A percentile compares a stretch with the other conserved stretches of the same genome.
Conservation (phyloP, 108 stramenopile species). For the Cylindrotheca closterium region DNA sequence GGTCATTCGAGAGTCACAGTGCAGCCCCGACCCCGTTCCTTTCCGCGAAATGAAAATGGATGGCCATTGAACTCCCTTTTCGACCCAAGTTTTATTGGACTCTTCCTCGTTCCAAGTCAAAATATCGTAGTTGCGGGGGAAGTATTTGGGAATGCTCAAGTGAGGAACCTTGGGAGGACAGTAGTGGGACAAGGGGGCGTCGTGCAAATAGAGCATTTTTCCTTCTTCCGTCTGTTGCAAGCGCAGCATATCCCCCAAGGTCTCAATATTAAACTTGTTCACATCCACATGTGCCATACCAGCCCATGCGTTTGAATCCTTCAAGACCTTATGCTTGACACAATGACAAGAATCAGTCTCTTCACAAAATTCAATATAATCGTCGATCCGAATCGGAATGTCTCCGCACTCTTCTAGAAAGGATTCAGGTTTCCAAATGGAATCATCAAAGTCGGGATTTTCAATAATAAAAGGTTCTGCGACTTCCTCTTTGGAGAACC, state of each 20-base stretch:
- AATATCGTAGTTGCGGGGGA: slow-evolving; percentile 1
- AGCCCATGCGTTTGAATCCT: not conserved
- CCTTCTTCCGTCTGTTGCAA: not conserved
- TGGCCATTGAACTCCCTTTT: not conserved
- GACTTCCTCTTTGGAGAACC: not conserved
- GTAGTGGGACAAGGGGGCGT: not conserved
- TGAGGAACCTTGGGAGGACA: not conserved
- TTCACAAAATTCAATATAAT: not conserved
- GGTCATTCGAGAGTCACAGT: not conserved
- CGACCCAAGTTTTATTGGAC: not conserved
- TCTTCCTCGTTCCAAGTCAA: not conserved
- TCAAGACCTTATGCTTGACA: not conserved
- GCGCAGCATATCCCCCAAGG: not conserved
- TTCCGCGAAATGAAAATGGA: not conserved
- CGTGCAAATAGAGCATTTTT: not conserved
- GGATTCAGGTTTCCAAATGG: not conserved
- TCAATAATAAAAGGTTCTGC: not conserved
- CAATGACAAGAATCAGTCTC: not conserved
- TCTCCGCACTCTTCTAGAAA: not conserved
- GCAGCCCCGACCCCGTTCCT: not conserved
- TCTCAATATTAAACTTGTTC: not conserved
- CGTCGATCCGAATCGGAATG: not conserved
- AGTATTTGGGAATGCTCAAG: not conserved
- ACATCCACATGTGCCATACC: not conserved
- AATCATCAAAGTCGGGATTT: not conserved